Conservation (phyloP, 371 early-diverging fungal species). For the Mucor mucedo region DNA sequence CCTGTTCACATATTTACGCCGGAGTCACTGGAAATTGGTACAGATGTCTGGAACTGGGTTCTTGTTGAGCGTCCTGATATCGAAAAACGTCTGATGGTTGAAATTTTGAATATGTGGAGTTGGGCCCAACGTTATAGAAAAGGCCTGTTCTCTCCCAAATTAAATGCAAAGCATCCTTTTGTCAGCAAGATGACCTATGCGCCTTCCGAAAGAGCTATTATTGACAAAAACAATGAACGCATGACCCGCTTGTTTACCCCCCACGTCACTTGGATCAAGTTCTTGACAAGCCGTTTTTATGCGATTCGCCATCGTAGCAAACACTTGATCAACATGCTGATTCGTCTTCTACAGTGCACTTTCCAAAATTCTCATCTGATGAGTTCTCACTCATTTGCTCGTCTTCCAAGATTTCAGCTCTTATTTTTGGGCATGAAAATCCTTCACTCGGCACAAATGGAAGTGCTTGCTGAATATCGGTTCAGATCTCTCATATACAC, state of each 20-base stretch:
- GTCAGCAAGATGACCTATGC: constrained; percentile 89
- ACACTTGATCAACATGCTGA: constrained; percentile 74
- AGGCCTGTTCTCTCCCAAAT: constrained; percentile 73
- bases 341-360: constrained; percentile 78
- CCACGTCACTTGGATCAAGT: constrained; percentile 86
- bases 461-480: constrained; percentile 67
- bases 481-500: constrained; percentile 67
- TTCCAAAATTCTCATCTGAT: constrained; percentile 64
- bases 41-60: constrained; percentile 88
- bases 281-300: constrained; percentile 83
- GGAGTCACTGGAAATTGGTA: constrained; percentile 77
- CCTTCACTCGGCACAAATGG: constrained; percentile 69
- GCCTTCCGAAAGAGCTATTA: constrained; percentile 81
- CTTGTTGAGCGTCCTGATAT: constrained; percentile 77
- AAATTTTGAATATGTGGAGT: constrained; percentile 84
- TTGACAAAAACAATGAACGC: constrained; percentile 63
- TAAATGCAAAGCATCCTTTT: constrained; percentile 82
- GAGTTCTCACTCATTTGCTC: constrained; percentile 76
- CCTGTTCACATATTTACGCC: constrained; percentile 85
- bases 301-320: constrained; percentile 77
- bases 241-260: constrained; percentile 73
- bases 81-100: constrained; percentile 78
- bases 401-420: constrained; percentile 81
- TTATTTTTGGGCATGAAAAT: constrained; percentile 80
- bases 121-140: constrained; percentile 77